Percentiles rank a stretch among this genome's conserved stretches.
Conservation (phyloP, 345 rosid species). For the Bruguiera parviflora region DNA sequence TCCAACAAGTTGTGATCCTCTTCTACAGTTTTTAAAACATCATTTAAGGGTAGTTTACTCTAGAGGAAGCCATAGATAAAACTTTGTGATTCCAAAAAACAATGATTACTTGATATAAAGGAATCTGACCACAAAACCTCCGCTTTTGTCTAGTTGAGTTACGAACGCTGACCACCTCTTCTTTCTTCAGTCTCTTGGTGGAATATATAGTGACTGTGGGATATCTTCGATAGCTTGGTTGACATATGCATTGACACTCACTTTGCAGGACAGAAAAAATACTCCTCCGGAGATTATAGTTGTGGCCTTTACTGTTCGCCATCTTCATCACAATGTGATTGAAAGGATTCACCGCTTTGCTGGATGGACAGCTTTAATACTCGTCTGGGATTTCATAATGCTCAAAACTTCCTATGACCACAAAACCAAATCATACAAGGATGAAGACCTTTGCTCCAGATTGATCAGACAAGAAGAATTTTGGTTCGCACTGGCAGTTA, state of each 20-base stretch:
- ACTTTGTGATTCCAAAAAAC: too few relatives aligned
- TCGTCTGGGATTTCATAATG: slow-evolving; percentile 66
- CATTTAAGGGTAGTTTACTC: too few relatives aligned
- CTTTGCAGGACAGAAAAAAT: slow-evolving; percentile 50
- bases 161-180: too few relatives aligned
- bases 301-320: too few relatives aligned
- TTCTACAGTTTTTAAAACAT: too few relatives aligned
- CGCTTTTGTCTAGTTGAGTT: too few relatives aligned
- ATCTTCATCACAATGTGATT: too few relatives aligned
- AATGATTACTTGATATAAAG: too few relatives aligned
- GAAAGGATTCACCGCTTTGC: slow-evolving; percentile 68
- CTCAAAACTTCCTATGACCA: slow-evolving; percentile 63
- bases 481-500: slow-evolving; percentile 65
- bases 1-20: too few relatives aligned
- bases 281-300: slow-evolving; percentile 59
- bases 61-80: too few relatives aligned
- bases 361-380: slow-evolving; percentile 64
- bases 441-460: slow-evolving; percentile 40
- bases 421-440: slow-evolving; percentile 43
- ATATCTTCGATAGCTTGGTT: slow-evolving; percentile 76
- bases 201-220: slow-evolving; percentile 77
- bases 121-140: too few relatives aligned
- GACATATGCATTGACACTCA: slow-evolving; percentile 49
- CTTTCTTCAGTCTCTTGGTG: slow-evolving; percentile 75
- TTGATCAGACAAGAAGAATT: slow-evolving; percentile 55